Evolutionary conservation across 495 filamentous ascomycete species (phyloP).

Genomic region (Aspergillus carlsbadensis): DNA sequence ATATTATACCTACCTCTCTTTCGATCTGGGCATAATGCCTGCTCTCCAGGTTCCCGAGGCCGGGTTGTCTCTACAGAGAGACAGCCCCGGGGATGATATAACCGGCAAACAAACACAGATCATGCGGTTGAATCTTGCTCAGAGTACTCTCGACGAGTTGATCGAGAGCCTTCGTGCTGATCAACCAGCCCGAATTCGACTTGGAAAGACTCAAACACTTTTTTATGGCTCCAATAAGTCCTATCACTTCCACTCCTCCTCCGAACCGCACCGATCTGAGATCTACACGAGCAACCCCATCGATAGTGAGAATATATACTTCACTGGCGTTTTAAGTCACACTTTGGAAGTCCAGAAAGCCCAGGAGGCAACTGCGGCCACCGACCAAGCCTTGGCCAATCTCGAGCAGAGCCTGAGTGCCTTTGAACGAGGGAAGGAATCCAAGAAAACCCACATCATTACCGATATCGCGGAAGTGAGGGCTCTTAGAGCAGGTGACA

Average conservation of each 20-base stretch:
- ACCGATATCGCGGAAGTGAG: slow-evolving; percentile 38
- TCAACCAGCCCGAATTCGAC: slow-evolving; percentile 52
- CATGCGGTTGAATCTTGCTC: slow-evolving; percentile 65
- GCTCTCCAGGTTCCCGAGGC: slow-evolving; percentile 44
- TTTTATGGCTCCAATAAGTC: slow-evolving; percentile 55
- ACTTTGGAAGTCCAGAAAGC: slow-evolving; percentile 56
- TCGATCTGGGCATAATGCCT: slow-evolving; percentile 34
- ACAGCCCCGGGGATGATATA: slow-evolving; percentile 30
- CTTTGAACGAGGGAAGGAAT: slow-evolving; percentile 51
- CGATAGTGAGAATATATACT: slow-evolving; percentile 47
- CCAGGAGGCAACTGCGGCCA: slow-evolving; percentile 51
- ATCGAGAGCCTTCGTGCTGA: slow-evolving; percentile 63
- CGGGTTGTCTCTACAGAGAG: slow-evolving; percentile 49
- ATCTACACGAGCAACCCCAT: slow-evolving; percentile 43
- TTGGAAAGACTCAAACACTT: slow-evolving; percentile 49
- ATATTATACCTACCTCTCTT: slow-evolving; percentile 10
- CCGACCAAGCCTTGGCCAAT: slow-evolving; percentile 53
- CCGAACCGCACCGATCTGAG: slow-evolving; percentile 50
- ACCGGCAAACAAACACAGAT: slow-evolving; percentile 44
- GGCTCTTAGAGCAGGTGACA: slow-evolving; percentile 33
- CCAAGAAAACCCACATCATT: slow-evolving; percentile 50
- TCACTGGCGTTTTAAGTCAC: slow-evolving; percentile 56
- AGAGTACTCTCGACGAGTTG: slow-evolving; percentile 68
- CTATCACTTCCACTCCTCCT: slow-evolving; percentile 48
- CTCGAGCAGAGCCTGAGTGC: slow-evolving; percentile 53